Evolutionary conservation across 1,284 basidiomycete genomes (phyloP).

Genomic region (Mycena citricolor): DNA sequence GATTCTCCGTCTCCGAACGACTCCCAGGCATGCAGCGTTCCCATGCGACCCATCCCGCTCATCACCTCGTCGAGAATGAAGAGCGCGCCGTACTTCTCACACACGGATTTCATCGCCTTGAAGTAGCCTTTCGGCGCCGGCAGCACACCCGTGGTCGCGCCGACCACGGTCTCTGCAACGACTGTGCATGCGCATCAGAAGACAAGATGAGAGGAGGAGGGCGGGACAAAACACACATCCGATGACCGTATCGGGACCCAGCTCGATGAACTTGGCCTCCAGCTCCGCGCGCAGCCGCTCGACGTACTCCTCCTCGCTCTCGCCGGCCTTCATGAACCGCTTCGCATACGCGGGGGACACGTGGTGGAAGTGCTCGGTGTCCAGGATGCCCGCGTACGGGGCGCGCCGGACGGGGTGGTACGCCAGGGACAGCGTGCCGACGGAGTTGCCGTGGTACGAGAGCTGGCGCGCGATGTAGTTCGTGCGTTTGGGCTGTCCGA

Average conservation of each 20-base stretch:
- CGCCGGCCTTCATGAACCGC: conserved; percentile 66
- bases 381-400: conserved; percentile 65
- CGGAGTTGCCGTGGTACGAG: conserved; percentile 84
- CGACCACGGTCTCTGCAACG: conserved; percentile 79
- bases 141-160: conserved; percentile 77
- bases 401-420: conserved; percentile 64
- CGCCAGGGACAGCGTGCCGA: conserved; percentile 67
- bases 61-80: conserved; percentile 76
- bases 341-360: conserved; percentile 85
- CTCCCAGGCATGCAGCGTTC: conserved; percentile 84
- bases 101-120: conserved; percentile 83
- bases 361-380: conserved; percentile 68
- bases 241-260: conserved; percentile 80
- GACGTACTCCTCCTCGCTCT: conserved; percentile 78
- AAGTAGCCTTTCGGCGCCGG: conserved; percentile 79
- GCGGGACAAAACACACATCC: conserved; percentile 51
- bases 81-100: conserved; percentile 82
- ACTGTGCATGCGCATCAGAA: conserved; percentile 50
- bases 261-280: conserved; percentile 77
- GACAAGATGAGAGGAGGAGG: conserved; percentile 1
- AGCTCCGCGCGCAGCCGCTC: conserved; percentile 73
- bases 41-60: conserved; percentile 89
- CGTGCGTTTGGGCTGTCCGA: conserved; percentile 61
- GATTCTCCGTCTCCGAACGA: conserved; percentile 71
- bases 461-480: conserved; percentile 81